phyloP scores from a whole-genome alignment of 2,329 filamentous ascomycete genomes.

The Leptodontidium sp. region DNA sequence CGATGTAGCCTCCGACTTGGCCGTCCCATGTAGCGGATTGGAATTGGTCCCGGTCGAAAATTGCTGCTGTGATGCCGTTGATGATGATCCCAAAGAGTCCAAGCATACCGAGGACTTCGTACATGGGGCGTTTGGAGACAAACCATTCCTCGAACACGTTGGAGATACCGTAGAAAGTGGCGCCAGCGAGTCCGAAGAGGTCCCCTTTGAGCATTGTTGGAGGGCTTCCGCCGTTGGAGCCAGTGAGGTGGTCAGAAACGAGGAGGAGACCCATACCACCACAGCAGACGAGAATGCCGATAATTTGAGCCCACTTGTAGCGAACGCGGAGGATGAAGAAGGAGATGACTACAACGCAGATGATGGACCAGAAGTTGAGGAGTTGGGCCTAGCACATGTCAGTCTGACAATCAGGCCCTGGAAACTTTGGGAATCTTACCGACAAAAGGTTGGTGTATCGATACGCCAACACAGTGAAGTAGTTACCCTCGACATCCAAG shows the following conservation, averaged over 20 bases:
- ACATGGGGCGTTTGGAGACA: conserved; percentile 84
- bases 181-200: conserved; percentile 87
- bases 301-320: conserved; percentile 86
- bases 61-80: conserved; percentile 88
- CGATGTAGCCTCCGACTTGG: conserved; percentile 79
- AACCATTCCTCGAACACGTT: conserved; percentile 97
- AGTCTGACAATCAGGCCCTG: neutral
- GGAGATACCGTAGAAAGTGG: conserved; percentile 87
- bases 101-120: conserved; percentile 92
- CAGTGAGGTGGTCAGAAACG: conserved; percentile 85
- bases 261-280: conserved; percentile 89
- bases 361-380: conserved; percentile 98
- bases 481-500: conserved; percentile 95
- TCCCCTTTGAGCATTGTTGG: conserved; percentile 88
- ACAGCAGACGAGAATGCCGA: conserved; percentile 88
- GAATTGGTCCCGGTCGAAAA: conserved; percentile 87
- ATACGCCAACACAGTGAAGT: conserved; percentile 96
- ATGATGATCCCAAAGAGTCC: conserved; percentile 89
- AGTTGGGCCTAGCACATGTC: conserved; percentile 82
- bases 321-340: conserved; percentile 85
- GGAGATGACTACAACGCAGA: conserved; percentile 86
- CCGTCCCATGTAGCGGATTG: conserved; percentile 68
- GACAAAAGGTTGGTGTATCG: conserved; percentile 53
- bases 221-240: conserved; percentile 72
- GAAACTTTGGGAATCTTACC: conserved; percentile 5